Evolutionary conservation across 2,329 filamentous ascomycete genomes (phyloP), one percentile per base, ranked within the genome.

Genomic region (Dactylella cylindrospora): DNA sequence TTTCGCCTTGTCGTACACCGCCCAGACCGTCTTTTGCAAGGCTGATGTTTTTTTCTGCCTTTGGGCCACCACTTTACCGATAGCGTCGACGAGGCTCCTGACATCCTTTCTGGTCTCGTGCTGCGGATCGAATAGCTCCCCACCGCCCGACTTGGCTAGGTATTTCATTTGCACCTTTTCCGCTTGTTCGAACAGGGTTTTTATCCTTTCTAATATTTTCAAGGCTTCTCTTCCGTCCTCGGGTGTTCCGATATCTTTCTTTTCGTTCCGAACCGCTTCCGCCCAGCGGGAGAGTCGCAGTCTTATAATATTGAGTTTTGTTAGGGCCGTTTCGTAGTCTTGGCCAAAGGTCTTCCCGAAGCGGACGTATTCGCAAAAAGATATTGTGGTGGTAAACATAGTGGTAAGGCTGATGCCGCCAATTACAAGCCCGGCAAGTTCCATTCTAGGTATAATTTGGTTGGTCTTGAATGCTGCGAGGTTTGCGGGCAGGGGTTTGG

Each of bases 311-410:
- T 25, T 50, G 23, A 50, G n/a, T 23, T 31, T 50, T n/a, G 35
- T 40, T 12, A 50, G 19, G 3, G 46, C 33, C 3, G 35, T 50
- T 32, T 50, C 46, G 25, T 50, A 50, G 5, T 50, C 46, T 22
- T 50, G 13, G n/a, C 46, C 46, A 17, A 50, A 50, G 12, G 46
- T 38, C 19, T 50, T 50, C 13, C 33, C 35, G 46, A 50, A 40
- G 15, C 15, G 33, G 7, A 50, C 35, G 17, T 25, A 40, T 32
- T 50, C 46, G 35, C 46, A 50, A 5, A 50, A 13, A 9, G 23
- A 15, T 8, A 50, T 31, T 25, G 25, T 35, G n/a, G 46, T 9
- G 33, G 46, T 39, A 40, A 39, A 50, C n/a, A 40, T 13, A 12
- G 46, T 50, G 29, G 35, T 17, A 2, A 50, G 20, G 17, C 46